These are phyloP conservation scores for Ephemerocybe angulata DNA, from an alignment of 768 basidiomycete genomes.

Conservation along the genomic window DNA sequence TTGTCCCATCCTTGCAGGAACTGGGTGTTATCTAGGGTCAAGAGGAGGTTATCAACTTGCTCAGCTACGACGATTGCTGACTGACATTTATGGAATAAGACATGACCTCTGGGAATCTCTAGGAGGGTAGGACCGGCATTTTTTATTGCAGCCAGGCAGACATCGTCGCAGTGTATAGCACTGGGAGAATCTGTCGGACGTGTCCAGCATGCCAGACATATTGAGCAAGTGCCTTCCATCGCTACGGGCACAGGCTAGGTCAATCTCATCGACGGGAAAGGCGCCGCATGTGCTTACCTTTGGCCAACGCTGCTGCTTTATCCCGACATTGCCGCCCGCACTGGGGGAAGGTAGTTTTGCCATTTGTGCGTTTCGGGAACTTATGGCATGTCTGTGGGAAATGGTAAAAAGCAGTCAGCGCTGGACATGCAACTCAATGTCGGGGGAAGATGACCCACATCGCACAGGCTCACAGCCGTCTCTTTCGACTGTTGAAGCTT, in stretches of 20 bases:
- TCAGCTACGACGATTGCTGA: not conserved
- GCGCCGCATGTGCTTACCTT: not conserved
- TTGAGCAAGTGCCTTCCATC: conserved; percentile 14
- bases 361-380: too few species aligned
- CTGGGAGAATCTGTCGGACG: not conserved
- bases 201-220: conserved; percentile 27
- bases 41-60: not conserved
- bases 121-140: conserved; percentile 18
- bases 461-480: conserved; percentile 11
- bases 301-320: conserved; percentile 6
- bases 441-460: conserved; percentile 13
- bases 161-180: conserved; percentile 19
- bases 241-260: not conserved
- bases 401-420: too few species aligned
- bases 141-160: conserved; percentile 12
- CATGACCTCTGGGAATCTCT: conserved; percentile 26
- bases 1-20: conserved; percentile 10
- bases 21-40: conserved; percentile 4
- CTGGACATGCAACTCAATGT: too few species aligned
- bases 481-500: not conserved
- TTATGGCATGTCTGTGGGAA: too few species aligned
- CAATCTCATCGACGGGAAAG: not conserved
- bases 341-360: too few species aligned
- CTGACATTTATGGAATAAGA: conserved; percentile 19
- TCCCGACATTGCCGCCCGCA: conserved; percentile 25